Conservation (phyloP, 2,329 filamentous ascomycete species). For the Teratosphaeria nubilosa region DNA sequence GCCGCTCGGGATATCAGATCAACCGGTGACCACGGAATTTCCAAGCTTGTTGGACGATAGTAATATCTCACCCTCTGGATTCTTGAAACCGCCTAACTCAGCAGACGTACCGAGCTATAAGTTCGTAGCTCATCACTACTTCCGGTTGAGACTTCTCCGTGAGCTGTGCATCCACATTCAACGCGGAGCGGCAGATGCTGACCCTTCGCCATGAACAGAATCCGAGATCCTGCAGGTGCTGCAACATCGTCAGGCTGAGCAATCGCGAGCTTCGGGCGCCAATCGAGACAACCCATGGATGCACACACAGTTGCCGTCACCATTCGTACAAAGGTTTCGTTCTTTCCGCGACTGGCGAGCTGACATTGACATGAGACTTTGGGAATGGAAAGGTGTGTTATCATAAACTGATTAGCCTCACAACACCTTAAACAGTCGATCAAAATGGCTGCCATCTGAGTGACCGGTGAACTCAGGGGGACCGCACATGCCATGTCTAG, state of each 20-base stretch:
- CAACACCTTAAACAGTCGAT: no score
- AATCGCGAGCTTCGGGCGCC: conserved; percentile 56
- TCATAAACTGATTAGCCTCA: no score
- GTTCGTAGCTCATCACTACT: conserved; percentile 82
- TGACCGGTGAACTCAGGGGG: no score
- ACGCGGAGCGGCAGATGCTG: neutral
- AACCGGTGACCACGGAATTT: conserved; percentile 91
- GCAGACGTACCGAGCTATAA: conserved; percentile 63
- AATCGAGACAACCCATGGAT: conserved; percentile 61
- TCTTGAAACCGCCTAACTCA: conserved; percentile 51
- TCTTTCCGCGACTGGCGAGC: conserved; percentile 82
- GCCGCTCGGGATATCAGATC: conserved; percentile 90
- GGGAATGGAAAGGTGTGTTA: conserved; percentile 63
- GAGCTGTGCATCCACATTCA: neutral
- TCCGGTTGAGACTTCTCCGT: conserved; percentile 65
- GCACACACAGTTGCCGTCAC: conserved; percentile 68
- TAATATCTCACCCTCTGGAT: conserved; percentile 72
- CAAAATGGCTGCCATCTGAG: no score
- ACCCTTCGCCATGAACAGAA: conserved; percentile 38
- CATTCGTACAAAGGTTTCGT: conserved; percentile 73
- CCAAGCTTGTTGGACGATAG: conserved; percentile 80
- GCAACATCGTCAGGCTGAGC: conserved; percentile 81
- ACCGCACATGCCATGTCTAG: neutral
- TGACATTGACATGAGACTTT: conserved; percentile 73
- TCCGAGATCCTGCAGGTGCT: conserved; percentile 92